Base-by-base conservation (phyloP, 108 stramenopile genomes). In the Nannochloropsis salina region DNA sequence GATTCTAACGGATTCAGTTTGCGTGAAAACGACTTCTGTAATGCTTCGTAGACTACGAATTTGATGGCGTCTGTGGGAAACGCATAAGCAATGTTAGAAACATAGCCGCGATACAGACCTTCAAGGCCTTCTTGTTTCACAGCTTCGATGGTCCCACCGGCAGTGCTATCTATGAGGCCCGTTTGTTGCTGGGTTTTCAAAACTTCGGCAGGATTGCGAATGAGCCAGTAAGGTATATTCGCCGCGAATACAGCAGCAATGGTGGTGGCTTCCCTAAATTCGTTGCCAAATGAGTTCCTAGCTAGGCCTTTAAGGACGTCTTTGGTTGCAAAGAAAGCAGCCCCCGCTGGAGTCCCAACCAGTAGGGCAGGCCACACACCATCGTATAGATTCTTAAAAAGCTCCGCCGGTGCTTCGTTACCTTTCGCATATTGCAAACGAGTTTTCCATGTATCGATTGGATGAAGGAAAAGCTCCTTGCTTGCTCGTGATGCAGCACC, bases 371-470 rank as follows among this genome's bases (percentile, higher is more conserved):
- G 89, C 22, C 88, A 21, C 81, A 91, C 51, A 20, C 90, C 90
- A 42, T 85, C 83, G 82, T 91, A 91, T 43, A 90, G 83, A 9
- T 86, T 82, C 20, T 42, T n/a, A 44, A 88, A 90, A 6, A 89
- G 51, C 47, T 87, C 84, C 31, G 81, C 44, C 9, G 15, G 18
- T 41, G 6, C n/a, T n/a, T 41, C 41, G n/a, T 10, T n/a, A 10
- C 41, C 86, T 85, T 44, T 86, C 44, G 44, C 42, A 82, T 41
- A 84, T 44, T 86, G 80, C 83, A 80, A 44, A 5, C 87, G 42
- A 11, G 87, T 85, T 88, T 90, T 90, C 6, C 89, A 85, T 6
- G 90, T 91, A 42, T 91, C 90, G 82, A 91, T 86, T 40, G 90
- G 90, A 82, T 90, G 85, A 12, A 91, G 86, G 8, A 91, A 40